Evolutionary conservation across 306 rosid species (phyloP), one percentile per base, ranked within the genome.

Genomic region (Vachellia pachyceras): DNA sequence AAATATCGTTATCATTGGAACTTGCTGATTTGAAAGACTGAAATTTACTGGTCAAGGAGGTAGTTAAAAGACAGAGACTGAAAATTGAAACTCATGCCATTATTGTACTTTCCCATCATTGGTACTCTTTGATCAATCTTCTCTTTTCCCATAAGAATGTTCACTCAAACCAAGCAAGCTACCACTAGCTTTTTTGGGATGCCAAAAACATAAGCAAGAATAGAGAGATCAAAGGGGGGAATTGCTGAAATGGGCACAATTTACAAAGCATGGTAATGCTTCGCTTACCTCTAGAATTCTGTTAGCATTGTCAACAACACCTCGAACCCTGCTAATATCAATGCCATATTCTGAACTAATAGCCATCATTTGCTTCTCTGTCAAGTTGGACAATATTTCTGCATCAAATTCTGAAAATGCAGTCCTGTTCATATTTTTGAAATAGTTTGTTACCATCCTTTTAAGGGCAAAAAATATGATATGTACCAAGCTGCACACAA

Each of bases 381-480:
- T 86, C 49, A 92, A 88, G 82, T 78, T 90, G 69, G 94, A 90
- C 87, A 95, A 90, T 45, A 77, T 82, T 80, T 92, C 94, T 64
- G 98, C 90, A 80, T 90, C 92, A 86, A 96, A 96, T 63, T 85
- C 94, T 64, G 97, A 89, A 82, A 96, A 93, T 69, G 97, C 99
- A 79, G 86, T 84, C 91, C 98, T 94, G 92, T 10, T 80, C 25
- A 72, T 36, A 60, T 72, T 55, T 79, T 42, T 3, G 1, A 18
- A 70, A 68, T 69, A 63, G 52, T 46, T 69, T n/a, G 77, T 84
- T 81, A 82, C 46, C 55, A 39, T 54, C 8, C 36, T 29, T 29
- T 29, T 7, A 20, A 11, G 67, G 67, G 39, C 4, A 60, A 60
- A 25, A 6, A 60, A 10, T 4, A 60, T 23, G 67, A 63, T 9